Conservation (phyloP, 1,284 basidiomycete species). For the Papiliotrema laurentii region DNA sequence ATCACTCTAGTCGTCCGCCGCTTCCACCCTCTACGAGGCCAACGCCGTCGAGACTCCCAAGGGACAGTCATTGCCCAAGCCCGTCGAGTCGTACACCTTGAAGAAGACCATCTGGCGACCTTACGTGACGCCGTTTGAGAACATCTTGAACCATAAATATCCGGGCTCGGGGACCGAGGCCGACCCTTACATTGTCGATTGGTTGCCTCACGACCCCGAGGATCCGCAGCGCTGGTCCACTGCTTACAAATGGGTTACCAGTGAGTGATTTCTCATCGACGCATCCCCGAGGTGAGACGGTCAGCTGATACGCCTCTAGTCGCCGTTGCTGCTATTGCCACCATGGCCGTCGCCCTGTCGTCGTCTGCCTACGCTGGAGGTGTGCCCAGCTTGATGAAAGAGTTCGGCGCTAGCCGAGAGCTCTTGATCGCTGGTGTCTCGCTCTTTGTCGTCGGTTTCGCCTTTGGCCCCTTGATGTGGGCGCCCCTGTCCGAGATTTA, state of each 20-base stretch:
- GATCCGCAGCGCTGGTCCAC: constrained; percentile 28
- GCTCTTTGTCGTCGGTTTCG: constrained; percentile 41
- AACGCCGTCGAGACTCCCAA: neutral
- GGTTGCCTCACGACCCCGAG: constrained; percentile 26
- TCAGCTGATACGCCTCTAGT: too few species aligned
- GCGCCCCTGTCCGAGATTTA: constrained; percentile 51
- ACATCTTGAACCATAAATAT: constrained; percentile 27
- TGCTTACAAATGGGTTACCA: constrained; percentile 35
- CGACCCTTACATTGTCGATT: constrained; percentile 45
- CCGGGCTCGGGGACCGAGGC: constrained; percentile 41
- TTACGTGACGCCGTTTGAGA: constrained; percentile 15
- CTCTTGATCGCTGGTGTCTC: constrained; percentile 30
- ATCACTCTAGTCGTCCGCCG: neutral
- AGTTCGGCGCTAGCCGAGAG: constrained; percentile 23
- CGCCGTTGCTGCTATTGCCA: constrained; percentile 11
- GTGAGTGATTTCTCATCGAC: too few species aligned
- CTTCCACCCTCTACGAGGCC: constrained; percentile 3
- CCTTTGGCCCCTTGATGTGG: constrained; percentile 39
- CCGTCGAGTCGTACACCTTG: constrained; percentile 23
- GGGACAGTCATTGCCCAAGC: constrained; percentile 6
- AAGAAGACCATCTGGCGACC: constrained; percentile 21
- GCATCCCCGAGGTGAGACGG: too few species aligned
- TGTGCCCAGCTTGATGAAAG: constrained; percentile 15
- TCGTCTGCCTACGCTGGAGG: constrained; percentile 35
- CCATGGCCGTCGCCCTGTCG: constrained; percentile 30